Evolutionary conservation across 2,329 filamentous ascomycete genomes (phyloP), one percentile per base, ranked within the genome.

Genomic region (Dactylellina cionopaga): DNA sequence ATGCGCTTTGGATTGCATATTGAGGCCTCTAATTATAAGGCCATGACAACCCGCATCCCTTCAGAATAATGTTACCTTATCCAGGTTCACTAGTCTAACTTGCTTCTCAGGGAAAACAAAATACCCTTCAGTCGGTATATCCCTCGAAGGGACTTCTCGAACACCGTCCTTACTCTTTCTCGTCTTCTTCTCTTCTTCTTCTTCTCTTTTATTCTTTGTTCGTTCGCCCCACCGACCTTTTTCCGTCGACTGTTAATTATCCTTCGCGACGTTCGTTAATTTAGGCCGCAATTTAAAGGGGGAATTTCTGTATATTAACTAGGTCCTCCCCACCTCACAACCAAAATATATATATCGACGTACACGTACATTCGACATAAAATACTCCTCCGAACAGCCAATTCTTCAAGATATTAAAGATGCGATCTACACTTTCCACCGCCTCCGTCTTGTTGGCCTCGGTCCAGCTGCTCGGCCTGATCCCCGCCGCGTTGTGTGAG

Each of bases 381-480:
- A 22, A 52, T 37, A 22, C 3, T 31, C 19, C 25, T 63, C 22
- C 2, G 13, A 27, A 25, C 35, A 15, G 7, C 27, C 15, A 15
- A 27, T 22, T 11, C 17, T 19, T 68, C 22, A 33, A n/a, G n/a
- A n/a, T n/a, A n/a, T n/a, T n/a, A n/a, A 71, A 22, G 27, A 71
- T 71, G 66, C 44, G 58, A 29, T 71, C 66, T 43, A 44, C 43
- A 11, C 27, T 71, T 7, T 64, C 31, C 17, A 25, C 33, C 22
- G n/a, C 51, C 24, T 59, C 58, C 19, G 58, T 46, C 39, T 24
- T 71, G 49, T 17, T 71, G 58, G 65, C 65, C 17, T 46, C 41
- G 41, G 43, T 31, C 31, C 43, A 49, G 44, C 19, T 62, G 17
- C 66, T 69, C 46, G 41, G 46, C 29, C 19, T 60, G 54, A 37